Evolutionary conservation across 768 basidiomycete species (phyloP).

Genomic region (Leccinum variicolor): DNA sequence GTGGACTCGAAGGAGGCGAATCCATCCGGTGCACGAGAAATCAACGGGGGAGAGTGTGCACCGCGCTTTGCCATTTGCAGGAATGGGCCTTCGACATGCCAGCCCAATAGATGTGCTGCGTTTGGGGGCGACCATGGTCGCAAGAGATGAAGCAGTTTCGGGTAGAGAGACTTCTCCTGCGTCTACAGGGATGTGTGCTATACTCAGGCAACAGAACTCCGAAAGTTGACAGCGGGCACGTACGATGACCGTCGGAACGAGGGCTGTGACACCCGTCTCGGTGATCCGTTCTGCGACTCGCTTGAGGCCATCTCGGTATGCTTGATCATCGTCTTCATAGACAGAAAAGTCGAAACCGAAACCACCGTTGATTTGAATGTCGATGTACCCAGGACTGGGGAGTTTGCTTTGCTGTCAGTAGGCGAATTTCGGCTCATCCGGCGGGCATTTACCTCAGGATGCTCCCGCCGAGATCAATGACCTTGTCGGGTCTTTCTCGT

Average conservation of each 20-base stretch:
- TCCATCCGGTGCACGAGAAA: slow-evolving; percentile 60
- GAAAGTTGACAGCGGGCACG: slow-evolving; percentile 17
- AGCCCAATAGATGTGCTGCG: slow-evolving; percentile 78
- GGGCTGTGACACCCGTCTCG: slow-evolving; percentile 83
- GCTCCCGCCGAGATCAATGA: slow-evolving; percentile 71
- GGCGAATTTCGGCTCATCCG: background rate
- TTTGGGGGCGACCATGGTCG: slow-evolving; percentile 59
- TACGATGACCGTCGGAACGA: slow-evolving; percentile 73
- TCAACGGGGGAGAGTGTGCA: slow-evolving; percentile 70
- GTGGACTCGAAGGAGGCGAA: slow-evolving; percentile 67
- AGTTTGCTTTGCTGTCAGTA: slow-evolving; percentile 7
- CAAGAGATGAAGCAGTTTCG: slow-evolving; percentile 64
- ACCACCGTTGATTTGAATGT: slow-evolving; percentile 88
- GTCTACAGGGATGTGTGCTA: slow-evolving; percentile 43
- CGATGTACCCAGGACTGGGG: slow-evolving; percentile 76
- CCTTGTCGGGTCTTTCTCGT: slow-evolving; percentile 56
- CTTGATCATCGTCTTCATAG: slow-evolving; percentile 66
- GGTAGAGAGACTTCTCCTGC: slow-evolving; percentile 72
- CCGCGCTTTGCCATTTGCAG: slow-evolving; percentile 80
- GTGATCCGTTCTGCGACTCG: slow-evolving; percentile 72
- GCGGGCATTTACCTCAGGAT: slow-evolving; percentile 57
- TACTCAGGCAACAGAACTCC: background rate
- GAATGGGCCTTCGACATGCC: slow-evolving; percentile 92
- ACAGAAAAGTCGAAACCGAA: slow-evolving; percentile 88
- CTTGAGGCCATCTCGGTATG: slow-evolving; percentile 65